Evolutionary conservation across 2,329 filamentous ascomycete species (phyloP).

Genomic region (Malbranchea cinnamomea): DNA sequence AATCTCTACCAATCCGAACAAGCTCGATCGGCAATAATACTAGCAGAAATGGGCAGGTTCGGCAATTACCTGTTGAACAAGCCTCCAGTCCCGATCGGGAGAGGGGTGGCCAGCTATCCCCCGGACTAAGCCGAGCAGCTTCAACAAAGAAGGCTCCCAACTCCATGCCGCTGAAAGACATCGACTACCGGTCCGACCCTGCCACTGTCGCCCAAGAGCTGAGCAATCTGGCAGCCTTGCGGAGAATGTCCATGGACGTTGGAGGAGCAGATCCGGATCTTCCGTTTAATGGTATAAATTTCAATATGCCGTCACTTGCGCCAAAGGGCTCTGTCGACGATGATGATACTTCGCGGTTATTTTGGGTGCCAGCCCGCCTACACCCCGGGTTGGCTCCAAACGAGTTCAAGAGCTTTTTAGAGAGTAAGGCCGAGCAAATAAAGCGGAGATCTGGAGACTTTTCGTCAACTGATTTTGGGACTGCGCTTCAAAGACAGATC

Average conservation of each 20-base stretch:
- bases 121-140: conserved; percentile 39
- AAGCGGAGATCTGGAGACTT: conserved; percentile 66
- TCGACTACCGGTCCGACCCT: conserved; percentile 80
- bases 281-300: conserved; percentile 25
- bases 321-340: conserved; percentile 46
- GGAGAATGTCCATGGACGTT: conserved; percentile 91
- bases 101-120: conserved; percentile 33
- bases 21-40: conserved; percentile 20
- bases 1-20: conserved; percentile 7
- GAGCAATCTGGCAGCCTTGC: conserved; percentile 78
- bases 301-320: conserved; percentile 27
- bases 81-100: conserved; percentile 30
- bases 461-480: conserved; percentile 43
- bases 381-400: conserved; percentile 90
- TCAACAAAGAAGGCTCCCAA: conserved; percentile 40
- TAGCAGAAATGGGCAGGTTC: neutral
- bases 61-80: conserved; percentile 1
- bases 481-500: conserved; percentile 36
- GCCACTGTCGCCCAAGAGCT: conserved; percentile 83
- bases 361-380: conserved; percentile 90
- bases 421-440: conserved; percentile 83
- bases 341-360: conserved; percentile 71
- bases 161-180: conserved; percentile 61
- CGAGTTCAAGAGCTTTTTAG: conserved; percentile 92
- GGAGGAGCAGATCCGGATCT: conserved; percentile 44